phyloP scores from a whole-genome alignment of 345 rosid genomes.

The Populus alba region DNA sequence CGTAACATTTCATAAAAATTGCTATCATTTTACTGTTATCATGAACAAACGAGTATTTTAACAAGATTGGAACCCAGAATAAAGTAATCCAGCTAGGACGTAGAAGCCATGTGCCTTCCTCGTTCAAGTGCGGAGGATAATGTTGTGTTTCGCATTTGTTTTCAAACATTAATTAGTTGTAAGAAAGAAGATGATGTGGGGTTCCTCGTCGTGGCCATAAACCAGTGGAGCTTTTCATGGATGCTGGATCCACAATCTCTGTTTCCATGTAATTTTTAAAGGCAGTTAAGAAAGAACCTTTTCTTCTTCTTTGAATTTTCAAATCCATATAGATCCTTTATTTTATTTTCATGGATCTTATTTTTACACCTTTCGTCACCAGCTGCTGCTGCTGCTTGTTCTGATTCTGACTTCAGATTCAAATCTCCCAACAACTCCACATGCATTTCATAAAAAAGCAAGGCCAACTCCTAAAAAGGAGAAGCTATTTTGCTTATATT shows the following conservation, averaged over 20 bases:
- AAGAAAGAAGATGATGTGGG: conserved; percentile 33
- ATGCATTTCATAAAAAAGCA: conserved; percentile 19
- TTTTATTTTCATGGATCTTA: not conserved
- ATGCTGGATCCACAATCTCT: conserved; percentile 44
- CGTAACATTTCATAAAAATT: too few relatives aligned
- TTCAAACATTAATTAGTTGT: not conserved
- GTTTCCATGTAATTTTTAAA: conserved; percentile 12
- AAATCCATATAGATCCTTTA: conserved; percentile 12
- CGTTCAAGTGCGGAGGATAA: conserved; percentile 15
- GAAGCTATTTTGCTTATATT: not conserved
- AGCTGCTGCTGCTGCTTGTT: not conserved
- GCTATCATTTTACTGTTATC: too few relatives aligned
- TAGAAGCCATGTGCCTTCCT: conserved; percentile 35
- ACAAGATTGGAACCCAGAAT: not conserved
- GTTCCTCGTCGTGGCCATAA: conserved; percentile 15
- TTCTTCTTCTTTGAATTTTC: conserved; percentile 22
- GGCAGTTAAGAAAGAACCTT: not conserved
- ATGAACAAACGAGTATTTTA: not conserved
- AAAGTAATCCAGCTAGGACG: not conserved
- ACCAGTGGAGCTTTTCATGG: conserved; percentile 33
- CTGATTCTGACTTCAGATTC: conserved; percentile 12
- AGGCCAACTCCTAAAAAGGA: conserved; percentile 1
- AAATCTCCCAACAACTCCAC: conserved; percentile 37
- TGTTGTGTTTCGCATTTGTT: conserved; percentile 23
- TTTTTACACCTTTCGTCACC: not conserved